A percentile compares a stretch with the other conserved stretches of the same genome.
These are phyloP conservation scores for Elymus sibiricus DNA, from an alignment of 176 grass and related monocot species.

Conservation along the genomic window DNA sequence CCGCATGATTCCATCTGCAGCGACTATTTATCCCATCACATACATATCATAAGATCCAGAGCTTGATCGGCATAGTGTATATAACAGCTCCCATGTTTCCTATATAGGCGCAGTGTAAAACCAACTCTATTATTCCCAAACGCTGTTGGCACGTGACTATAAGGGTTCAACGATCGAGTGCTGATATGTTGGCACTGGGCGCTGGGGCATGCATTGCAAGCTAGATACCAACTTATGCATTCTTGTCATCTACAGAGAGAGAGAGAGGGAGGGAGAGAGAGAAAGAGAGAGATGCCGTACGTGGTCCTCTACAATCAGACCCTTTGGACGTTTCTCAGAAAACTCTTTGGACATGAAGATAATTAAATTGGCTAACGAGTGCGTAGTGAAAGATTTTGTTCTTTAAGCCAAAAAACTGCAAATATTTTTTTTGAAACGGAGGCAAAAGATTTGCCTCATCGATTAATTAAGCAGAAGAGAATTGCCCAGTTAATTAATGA, in stretches of 20 bases:
- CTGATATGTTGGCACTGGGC: background rate
- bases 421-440: no score
- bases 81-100: background rate
- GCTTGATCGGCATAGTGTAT: background rate
- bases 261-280: background rate
- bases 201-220: conserved; percentile 16
- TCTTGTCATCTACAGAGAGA: background rate
- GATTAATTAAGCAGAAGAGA: no score
- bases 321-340: background rate
- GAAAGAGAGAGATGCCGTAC: background rate
- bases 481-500: no score
- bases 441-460: no score
- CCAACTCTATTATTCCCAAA: conserved; percentile 18
- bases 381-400: background rate
- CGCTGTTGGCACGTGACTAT: conserved; percentile 32
- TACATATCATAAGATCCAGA: conserved; percentile 21
- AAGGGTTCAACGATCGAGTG: background rate
- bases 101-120: conserved; percentile 1
- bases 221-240: background rate
- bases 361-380: background rate
- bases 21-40: conserved; percentile 22
- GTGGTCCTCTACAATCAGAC: conserved; percentile 24
- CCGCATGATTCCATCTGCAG: conserved; percentile 2
- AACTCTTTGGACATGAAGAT: background rate
- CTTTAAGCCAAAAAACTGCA: no score